Conservation (phyloP, 345 rosid genomes). For the Mallotus nudiflorus region DNA sequence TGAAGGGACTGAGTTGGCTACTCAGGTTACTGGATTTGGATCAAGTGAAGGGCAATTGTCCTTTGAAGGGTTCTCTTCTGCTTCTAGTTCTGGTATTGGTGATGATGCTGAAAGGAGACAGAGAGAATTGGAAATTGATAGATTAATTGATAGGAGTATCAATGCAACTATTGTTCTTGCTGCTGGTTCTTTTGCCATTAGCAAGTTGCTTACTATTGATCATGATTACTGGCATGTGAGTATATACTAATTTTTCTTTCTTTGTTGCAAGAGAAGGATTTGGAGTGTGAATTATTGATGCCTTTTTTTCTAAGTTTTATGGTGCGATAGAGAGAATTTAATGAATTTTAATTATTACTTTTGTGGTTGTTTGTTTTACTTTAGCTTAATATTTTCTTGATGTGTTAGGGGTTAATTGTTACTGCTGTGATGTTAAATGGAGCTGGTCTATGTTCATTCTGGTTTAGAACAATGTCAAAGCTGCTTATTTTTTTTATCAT, state of each 20-base stretch:
- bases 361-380: too few relatives aligned
- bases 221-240: slow-evolving; percentile 92
- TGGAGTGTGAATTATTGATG: too few relatives aligned
- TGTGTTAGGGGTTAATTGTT: too few relatives aligned
- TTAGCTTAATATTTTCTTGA: too few relatives aligned
- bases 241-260: background rate
- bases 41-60: slow-evolving; percentile 61
- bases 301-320: too few relatives aligned
- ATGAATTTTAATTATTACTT: too few relatives aligned
- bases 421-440: too few relatives aligned
- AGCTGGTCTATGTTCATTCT: background rate
- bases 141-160: slow-evolving; percentile 59
- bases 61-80: slow-evolving; percentile 74
- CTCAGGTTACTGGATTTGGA: slow-evolving; percentile 61
- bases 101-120: slow-evolving; percentile 32
- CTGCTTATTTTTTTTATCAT: too few relatives aligned
- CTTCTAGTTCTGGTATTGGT: slow-evolving; percentile 29
- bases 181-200: slow-evolving; percentile 75
- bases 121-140: slow-evolving; percentile 47
- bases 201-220: slow-evolving; percentile 89
- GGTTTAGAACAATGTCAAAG: too few relatives aligned
- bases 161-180: slow-evolving; percentile 81
- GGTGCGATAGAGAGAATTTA: too few relatives aligned
- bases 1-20: slow-evolving; percentile 41
- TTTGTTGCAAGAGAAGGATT: too few relatives aligned